Evolutionary conservation across 352 stramenopile species (phyloP).

Genomic region (Aphanomyces stellatus): DNA sequence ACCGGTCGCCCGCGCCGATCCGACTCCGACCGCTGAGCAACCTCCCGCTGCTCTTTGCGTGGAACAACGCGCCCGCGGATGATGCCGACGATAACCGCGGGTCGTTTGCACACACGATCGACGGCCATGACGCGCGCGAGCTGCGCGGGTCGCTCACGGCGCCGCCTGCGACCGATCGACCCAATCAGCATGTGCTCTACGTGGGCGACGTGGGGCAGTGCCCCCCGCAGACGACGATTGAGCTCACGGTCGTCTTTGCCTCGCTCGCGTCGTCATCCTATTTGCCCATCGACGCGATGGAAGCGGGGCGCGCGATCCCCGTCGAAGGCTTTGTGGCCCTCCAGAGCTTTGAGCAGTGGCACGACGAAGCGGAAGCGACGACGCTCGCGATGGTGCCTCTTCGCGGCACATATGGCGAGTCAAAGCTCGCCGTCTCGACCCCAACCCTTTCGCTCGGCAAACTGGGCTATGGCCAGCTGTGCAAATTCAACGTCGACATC

Average conservation of each 20-base stretch:
- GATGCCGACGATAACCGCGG: not conserved
- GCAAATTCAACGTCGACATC: slow-evolving; percentile 50
- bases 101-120: slow-evolving; percentile 8
- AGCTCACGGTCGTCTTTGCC: slow-evolving; percentile 63
- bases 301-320: slow-evolving; percentile 45
- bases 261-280: slow-evolving; percentile 43
- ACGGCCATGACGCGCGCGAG: slow-evolving; percentile 6
- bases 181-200: slow-evolving; percentile 7
- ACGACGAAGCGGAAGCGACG: slow-evolving; percentile 26
- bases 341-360: slow-evolving; percentile 41
- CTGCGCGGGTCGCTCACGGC: not conserved
- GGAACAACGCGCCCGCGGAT: not conserved
- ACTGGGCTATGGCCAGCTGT: slow-evolving; percentile 67
- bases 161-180: not conserved
- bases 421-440: slow-evolving; percentile 43
- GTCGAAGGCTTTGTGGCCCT: slow-evolving; percentile 64
- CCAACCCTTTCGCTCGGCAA: slow-evolving; percentile 60
- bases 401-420: slow-evolving; percentile 52
- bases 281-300: slow-evolving; percentile 43
- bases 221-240: slow-evolving; percentile 36
- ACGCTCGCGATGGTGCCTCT: slow-evolving; percentile 62
- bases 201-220: slow-evolving; percentile 42
- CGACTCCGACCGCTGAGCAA: slow-evolving; percentile 9
- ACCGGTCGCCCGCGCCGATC: not conserved
- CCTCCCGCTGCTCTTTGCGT: slow-evolving; percentile 14